Evolutionary conservation across 2,329 filamentous ascomycete species (phyloP).

Genomic region (Beauveria rudraprayagi): DNA sequence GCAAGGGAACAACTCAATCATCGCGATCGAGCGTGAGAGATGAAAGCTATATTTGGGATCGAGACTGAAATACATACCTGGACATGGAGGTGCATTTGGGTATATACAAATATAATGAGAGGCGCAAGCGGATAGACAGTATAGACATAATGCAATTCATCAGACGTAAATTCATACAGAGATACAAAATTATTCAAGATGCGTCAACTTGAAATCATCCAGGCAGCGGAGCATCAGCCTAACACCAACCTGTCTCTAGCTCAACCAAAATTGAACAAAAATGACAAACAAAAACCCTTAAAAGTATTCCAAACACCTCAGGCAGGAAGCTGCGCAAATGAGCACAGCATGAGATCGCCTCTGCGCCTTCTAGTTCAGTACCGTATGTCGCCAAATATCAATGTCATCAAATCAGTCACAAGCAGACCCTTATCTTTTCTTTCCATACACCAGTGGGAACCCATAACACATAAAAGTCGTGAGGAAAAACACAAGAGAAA

Average conservation of each 20-base stretch:
- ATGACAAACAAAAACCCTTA: conserved; percentile 4
- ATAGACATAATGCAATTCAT: background rate
- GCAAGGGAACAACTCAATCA: conserved; percentile 42
- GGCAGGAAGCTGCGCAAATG: background rate
- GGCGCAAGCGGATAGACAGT: background rate
- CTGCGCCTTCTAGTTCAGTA: conserved; percentile 6
- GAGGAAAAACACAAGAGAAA: background rate
- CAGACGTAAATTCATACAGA: background rate
- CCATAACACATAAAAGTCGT: background rate
- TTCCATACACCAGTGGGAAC: background rate
- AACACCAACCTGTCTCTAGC: conserved; percentile 9
- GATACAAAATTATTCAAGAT: background rate
- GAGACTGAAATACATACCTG: background rate
- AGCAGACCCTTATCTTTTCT: background rate
- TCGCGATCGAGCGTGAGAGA: background rate
- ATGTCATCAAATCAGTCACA: background rate
- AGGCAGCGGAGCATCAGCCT: background rate
- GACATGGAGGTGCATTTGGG: background rate
- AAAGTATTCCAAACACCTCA: background rate
- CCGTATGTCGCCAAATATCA: background rate
- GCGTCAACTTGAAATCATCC: background rate
- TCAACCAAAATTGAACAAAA: background rate
- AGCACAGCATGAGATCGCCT: conserved; percentile 4
- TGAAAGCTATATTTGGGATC: background rate
- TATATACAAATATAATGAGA: background rate